A percentile compares a stretch with the other conserved stretches of the same genome.
phyloP scores from a whole-genome alignment of 148 eudicot genomes.

The Rhododendron molle region DNA sequence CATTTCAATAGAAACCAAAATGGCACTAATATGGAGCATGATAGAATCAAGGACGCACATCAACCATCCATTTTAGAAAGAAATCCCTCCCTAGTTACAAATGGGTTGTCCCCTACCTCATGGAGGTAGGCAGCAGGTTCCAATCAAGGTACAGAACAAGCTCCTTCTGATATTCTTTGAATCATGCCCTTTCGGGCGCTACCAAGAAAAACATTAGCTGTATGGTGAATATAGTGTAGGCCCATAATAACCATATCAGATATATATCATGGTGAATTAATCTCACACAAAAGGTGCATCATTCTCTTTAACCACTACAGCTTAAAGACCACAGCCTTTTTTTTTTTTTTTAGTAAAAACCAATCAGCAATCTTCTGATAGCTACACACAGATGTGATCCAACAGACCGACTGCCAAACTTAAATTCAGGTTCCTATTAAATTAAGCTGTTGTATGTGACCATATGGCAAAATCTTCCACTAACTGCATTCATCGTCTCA shows the following conservation, averaged over 20 bases:
- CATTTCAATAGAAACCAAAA: constrained; percentile 1
- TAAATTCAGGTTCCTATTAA: neutral
- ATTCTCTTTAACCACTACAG: neutral
- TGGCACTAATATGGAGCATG: neutral
- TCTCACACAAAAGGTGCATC: neutral
- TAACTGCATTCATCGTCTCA: no score
- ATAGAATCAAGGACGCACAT: constrained; percentile 9
- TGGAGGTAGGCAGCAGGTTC: constrained; percentile 68
- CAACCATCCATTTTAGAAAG: constrained; percentile 13
- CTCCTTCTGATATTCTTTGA: constrained; percentile 43
- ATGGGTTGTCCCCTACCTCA: constrained; percentile 47
- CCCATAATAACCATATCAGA: constrained; percentile 18
- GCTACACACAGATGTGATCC: neutral
- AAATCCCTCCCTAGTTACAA: constrained; percentile 18
- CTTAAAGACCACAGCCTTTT: neutral
- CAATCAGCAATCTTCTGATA: neutral
- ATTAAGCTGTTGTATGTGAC: neutral
- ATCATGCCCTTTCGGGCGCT: constrained; percentile 35
- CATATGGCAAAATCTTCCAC: neutral
- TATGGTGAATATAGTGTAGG: constrained; percentile 16
- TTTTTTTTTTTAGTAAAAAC: neutral
- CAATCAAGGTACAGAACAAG: constrained; percentile 41
- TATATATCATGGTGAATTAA: neutral
- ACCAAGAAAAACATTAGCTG: constrained; percentile 38
- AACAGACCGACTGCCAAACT: neutral